phyloP scores from a whole-genome alignment of 768 basidiomycete genomes.

The Mycena galopus region DNA sequence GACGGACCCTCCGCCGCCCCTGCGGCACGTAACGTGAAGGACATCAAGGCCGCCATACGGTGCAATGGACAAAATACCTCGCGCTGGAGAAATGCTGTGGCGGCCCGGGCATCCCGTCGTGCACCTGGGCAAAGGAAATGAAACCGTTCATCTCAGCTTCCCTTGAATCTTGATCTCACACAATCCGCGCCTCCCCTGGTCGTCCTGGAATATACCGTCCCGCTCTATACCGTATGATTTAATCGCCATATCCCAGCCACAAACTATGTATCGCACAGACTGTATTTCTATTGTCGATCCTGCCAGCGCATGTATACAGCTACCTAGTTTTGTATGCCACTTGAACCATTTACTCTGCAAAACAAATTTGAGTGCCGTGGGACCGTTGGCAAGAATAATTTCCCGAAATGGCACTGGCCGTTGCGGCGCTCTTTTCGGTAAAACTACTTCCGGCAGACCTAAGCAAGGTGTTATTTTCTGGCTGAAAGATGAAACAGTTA shows the following conservation, averaged over 20 bases:
- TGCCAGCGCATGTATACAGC: background rate
- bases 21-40: slow-evolving; percentile 25
- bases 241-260: background rate
- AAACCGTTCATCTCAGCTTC: slow-evolving; percentile 73
- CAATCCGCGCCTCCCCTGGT: background rate
- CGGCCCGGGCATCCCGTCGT: slow-evolving; percentile 57
- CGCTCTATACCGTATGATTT: background rate
- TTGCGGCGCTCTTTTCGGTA: too few relatives aligned
- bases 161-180: slow-evolving; percentile 56
- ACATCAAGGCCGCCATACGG: slow-evolving; percentile 27
- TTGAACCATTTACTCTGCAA: slow-evolving; percentile 8
- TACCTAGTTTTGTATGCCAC: background rate
- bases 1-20: slow-evolving; percentile 19
- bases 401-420: background rate
- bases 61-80: slow-evolving; percentile 49
- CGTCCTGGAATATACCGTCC: background rate
- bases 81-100: slow-evolving; percentile 61
- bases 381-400: background rate
- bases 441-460: too few relatives aligned
- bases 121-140: slow-evolving; percentile 74
- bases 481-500: too few relatives aligned
- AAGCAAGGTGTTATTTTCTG: too few relatives aligned
- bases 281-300: slow-evolving; percentile 12
- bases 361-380: too few relatives aligned
- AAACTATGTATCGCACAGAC: slow-evolving; percentile 23